Conservation (phyloP, 148 eudicot genomes). For the Gaultheria prostrata region DNA sequence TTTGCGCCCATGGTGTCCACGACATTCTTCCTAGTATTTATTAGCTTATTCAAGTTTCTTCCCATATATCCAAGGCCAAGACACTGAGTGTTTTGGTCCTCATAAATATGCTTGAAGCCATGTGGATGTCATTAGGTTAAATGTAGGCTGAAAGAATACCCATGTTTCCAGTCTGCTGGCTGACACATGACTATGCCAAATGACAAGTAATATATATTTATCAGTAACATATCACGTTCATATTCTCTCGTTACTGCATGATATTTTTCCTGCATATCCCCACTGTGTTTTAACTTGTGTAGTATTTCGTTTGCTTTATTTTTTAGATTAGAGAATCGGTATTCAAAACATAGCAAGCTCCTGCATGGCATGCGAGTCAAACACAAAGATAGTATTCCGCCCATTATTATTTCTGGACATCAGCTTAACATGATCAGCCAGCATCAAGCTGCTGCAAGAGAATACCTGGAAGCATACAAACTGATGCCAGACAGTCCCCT, state of each 20-base stretch:
- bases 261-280: neutral
- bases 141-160: neutral
- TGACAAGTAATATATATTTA: neutral
- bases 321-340: slow-evolving; percentile 57
- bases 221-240: neutral
- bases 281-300: neutral
- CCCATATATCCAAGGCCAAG: neutral
- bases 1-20: neutral
- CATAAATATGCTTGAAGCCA: neutral
- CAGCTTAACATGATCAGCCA: slow-evolving; percentile 71
- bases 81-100: neutral
- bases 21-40: neutral
- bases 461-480: slow-evolving; percentile 83
- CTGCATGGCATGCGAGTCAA: slow-evolving; percentile 48
- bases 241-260: neutral
- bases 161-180: neutral
- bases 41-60: neutral
- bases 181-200: neutral
- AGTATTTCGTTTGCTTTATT: slow-evolving; percentile 19
- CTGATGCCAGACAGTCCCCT: slow-evolving; percentile 73
- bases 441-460: slow-evolving; percentile 89
- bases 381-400: slow-evolving; percentile 69
- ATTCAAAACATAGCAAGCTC: slow-evolving; percentile 57
- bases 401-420: slow-evolving; percentile 69
- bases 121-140: neutral